Evolutionary conservation across 345 rosid genomes (phyloP), one percentile per base, ranked within the genome.

Genomic region (Eucalyptus sp.): DNA sequence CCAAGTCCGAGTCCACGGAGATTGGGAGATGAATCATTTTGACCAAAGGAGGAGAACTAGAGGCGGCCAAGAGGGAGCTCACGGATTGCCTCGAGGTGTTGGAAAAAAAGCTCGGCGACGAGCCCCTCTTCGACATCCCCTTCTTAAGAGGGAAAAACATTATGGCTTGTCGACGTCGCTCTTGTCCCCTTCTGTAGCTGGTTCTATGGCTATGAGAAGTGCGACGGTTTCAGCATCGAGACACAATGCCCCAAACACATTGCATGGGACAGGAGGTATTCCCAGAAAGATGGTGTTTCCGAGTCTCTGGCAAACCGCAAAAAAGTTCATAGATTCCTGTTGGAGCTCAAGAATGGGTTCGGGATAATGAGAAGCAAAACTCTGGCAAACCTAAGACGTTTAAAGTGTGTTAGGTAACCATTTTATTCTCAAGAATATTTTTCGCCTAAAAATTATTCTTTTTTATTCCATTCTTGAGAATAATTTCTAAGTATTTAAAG

Each of bases 231-330:
- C 79, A 87, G 66, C 54, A 25, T 89, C 1, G 91, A 89, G 79
- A 84, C 88, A 6, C 89, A 90, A 58, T 87, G 90, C 62, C 93
- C 94, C 22, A 90, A 90, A 68, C 12, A 91, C 4, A 31, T 87
- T 5, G 90, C 56, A 6, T 90, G 93, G 94, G 62, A 43, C 7
- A 90, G 90, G 88, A 91, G 93, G 86, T 92, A 93, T 66, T 41
- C 88, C 91, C 52, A 52, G 56, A 90, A 41, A 92, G 91, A 91
- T 33, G 86, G 68, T 29, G 92, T 93, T 13, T 87, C 94, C 24
- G 88, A 90, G 49, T 51, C 87, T 20, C 68, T 92, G 10, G 86
- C 90, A 9, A 89, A 91, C 51, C 85, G 62, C 3, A 81, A 91
- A 86, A 91, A 89, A 84, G 60, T 93, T 29, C 68, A 89, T 25